Evolutionary conservation across 139 green algal genomes (phyloP).

Genomic region (Closterium sp.): DNA sequence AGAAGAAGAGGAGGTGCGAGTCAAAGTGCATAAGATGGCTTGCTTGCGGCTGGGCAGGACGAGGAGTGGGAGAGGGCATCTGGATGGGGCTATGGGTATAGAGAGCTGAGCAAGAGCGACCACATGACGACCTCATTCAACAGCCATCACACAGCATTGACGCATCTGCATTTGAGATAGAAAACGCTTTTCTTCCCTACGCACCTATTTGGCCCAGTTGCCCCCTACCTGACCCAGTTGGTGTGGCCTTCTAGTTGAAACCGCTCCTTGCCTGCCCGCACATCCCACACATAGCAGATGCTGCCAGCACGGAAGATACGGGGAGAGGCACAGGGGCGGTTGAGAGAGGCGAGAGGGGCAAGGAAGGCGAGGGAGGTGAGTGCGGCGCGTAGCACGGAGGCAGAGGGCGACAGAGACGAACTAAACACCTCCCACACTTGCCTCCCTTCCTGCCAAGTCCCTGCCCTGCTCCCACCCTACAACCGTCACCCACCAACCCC

Average conservation of each 20-base stretch:
- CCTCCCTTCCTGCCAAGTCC: neutral
- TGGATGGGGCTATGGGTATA: too few species aligned
- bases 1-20: neutral
- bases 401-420: too few species aligned
- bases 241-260: conserved; percentile 35
- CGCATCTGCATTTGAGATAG: too few species aligned
- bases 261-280: conserved; percentile 35
- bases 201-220: too few species aligned
- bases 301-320: neutral
- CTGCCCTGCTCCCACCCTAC: neutral
- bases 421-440: neutral
- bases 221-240: conserved; percentile 44
- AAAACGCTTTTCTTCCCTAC: too few species aligned
- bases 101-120: too few species aligned
- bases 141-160: too few species aligned
- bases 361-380: neutral
- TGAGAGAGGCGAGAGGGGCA: neutral
- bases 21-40: neutral
- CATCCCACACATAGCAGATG: conserved; percentile 35
- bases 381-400: too few species aligned
- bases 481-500: too few species aligned
- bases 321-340: neutral
- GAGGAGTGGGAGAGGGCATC: too few species aligned
- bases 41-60: neutral
- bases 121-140: too few species aligned